These are phyloP conservation scores for Amaranthus hypochondriacus DNA, from an alignment of 148 eudicot species.

Conservation along the genomic window DNA sequence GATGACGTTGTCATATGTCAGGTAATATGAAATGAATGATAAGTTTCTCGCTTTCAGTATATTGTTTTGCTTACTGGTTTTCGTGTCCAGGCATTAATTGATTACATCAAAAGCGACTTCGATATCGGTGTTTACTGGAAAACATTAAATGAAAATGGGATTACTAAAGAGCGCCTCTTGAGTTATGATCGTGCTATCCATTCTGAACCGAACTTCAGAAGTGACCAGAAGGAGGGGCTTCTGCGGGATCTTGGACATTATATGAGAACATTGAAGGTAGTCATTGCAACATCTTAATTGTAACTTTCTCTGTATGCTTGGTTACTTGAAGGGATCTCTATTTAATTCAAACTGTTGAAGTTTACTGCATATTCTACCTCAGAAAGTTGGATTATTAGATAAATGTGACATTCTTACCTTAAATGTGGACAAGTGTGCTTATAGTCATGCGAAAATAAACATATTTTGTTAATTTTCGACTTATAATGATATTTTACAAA, in stretches of 20 bases:
- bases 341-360: background rate
- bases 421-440: background rate
- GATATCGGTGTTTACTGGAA: conserved; percentile 89
- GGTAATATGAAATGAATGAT: conserved; percentile 39
- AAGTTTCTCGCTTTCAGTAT: conserved; percentile 6
- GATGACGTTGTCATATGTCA: conserved; percentile 97
- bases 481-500: background rate
- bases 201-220: conserved; percentile 73
- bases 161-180: conserved; percentile 91
- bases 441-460: background rate
- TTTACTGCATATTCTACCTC: background rate
- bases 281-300: conserved; percentile 6
- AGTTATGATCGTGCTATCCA: conserved; percentile 98
- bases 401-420: background rate
- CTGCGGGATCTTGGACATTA: conserved; percentile 86
- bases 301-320: background rate
- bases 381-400: background rate
- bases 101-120: conserved; percentile 78
- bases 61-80: conserved; percentile 15
- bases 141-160: conserved; percentile 85
- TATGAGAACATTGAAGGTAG: conserved; percentile 94
- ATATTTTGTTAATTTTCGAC: background rate
- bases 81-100: conserved; percentile 68
- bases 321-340: background rate
- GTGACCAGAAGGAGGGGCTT: conserved; percentile 91